Evolutionary conservation across 306 rosid species (phyloP), one percentile per base, ranked within the genome.

Genomic region (Abrus pulchellus): DNA sequence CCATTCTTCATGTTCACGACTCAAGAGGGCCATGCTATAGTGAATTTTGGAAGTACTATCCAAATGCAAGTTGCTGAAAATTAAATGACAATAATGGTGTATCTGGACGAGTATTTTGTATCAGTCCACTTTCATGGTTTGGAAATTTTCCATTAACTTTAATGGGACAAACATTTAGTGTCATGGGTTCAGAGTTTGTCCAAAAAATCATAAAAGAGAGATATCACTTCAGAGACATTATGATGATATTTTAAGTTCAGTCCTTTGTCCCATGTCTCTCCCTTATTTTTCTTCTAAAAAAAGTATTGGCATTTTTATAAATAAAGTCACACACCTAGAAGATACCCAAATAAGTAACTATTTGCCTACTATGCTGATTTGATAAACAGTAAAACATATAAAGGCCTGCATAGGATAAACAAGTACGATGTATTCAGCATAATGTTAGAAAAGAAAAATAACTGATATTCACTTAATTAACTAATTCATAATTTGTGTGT

Each of bases 101-200:
- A 82, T 68, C 68, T 69, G 32, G 85, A 70, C 79, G 20, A 40
- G 70, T 72, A 34, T 48, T 76, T 63, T 60, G 79, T 76, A 61
- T 43, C 30, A 27, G 69, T 79, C 77, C 77, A 79, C 74, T 79
- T 80, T 60, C 59, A 79, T 71, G 38, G 63, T 75, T 66, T 76
- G 82, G 54, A 71, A 83, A 68, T 48, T 83, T 75, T 80, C 77
- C 82, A 80, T 68, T 70, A 75, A 70, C 89, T 75, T 75, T 79
- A 69, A 59, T 70, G 69, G 66, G 78, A 55, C 84, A 82, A 80
- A 79, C 54, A 73, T 74, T 74, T 43, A 75, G 82, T 76, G 82
- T 70, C 50, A 49, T 13, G 71, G 62, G 53, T 86, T 62, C 84
- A 78, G 67, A 82, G 75, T 62, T 62, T 62, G 86, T 80, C 75